Base-by-base conservation (phyloP, 2,329 filamentous ascomycete species). In the Microcera coccophila region DNA sequence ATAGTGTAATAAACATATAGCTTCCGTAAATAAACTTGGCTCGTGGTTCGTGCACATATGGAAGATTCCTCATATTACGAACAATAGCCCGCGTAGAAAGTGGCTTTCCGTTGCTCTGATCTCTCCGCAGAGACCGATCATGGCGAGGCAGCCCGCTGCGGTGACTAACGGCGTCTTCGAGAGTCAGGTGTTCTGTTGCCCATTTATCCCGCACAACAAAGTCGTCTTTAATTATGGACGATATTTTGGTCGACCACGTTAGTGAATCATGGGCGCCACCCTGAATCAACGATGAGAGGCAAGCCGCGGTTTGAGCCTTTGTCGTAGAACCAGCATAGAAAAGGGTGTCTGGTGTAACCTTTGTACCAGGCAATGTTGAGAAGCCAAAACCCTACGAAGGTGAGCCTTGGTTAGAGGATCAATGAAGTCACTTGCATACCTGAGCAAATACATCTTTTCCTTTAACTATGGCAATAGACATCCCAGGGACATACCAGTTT, bases 251-350 rank as follows among this genome's bases (percentile, higher is more conserved):
- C 3, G 63, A 57, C 72, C 75, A 80, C 54, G 60, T 26, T 18
- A 55, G 36, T 2, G 38, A 39, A 2, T 57, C 42, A 32, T 57
- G 46, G 18, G 48, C 24, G 7, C 72, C 64, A 14, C 69, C 67
- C 5, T 78, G 62, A 7, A 81, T 68, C 3, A 78, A 55, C 1
- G 72, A 68, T 2, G 80, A 57, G 3, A 82, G 57, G 0, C 68
- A 64, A 1, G 75, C 75, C 1, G 73, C 70, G 0, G 71, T 74
- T 36, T 77, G 69, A 3, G 75, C 72, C 55, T 82, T 82, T 16
- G 75, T 78, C 1, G 71, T 79, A 32, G 75, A 79, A 2, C 70
- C 79, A 3, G 66, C 68, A 44, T 74, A 76, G 62, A 75, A 81
- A 3, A 81, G 63, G 0, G 76, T 80, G 21, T 73, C 62, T 44